Percentiles rank a stretch among this genome's conserved stretches.
These are phyloP conservation scores for Zygnema circumcarinatum DNA, from an alignment of 139 green algal species.

Conservation along the genomic window DNA sequence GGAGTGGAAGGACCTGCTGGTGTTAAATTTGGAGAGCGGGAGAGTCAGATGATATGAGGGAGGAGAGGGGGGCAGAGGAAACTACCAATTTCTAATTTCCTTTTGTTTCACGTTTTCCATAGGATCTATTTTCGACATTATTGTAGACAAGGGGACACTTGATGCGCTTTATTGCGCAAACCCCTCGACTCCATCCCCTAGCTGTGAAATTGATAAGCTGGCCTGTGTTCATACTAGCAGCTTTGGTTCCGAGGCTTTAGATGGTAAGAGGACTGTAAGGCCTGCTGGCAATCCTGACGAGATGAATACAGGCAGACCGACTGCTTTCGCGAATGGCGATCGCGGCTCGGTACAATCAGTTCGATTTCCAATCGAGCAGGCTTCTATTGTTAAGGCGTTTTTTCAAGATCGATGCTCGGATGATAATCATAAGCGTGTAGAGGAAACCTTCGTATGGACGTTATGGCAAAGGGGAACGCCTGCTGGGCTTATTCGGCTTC, in stretches of 20 bases:
- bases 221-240: background rate
- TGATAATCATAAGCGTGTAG: background rate
- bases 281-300: no score
- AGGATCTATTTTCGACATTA: background rate
- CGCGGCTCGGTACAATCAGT: background rate
- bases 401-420: background rate
- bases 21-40: background rate
- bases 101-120: background rate
- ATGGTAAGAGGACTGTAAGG: background rate
- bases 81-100: background rate
- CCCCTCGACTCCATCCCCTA: background rate
- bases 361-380: no score
- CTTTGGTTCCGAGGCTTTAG: background rate
- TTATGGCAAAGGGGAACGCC: background rate
- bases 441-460: no score
- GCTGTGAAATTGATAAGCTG: background rate
- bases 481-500: background rate
- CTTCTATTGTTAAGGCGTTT: no score
- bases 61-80: no score
- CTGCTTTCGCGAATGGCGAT: background rate
- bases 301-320: no score
- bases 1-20: background rate
- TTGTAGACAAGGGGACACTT: slow-evolving; percentile 8
- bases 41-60: no score
- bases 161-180: background rate